Base-by-base conservation (phyloP, 2,329 filamentous ascomycete genomes). In the Fonsecaea monophora region DNA sequence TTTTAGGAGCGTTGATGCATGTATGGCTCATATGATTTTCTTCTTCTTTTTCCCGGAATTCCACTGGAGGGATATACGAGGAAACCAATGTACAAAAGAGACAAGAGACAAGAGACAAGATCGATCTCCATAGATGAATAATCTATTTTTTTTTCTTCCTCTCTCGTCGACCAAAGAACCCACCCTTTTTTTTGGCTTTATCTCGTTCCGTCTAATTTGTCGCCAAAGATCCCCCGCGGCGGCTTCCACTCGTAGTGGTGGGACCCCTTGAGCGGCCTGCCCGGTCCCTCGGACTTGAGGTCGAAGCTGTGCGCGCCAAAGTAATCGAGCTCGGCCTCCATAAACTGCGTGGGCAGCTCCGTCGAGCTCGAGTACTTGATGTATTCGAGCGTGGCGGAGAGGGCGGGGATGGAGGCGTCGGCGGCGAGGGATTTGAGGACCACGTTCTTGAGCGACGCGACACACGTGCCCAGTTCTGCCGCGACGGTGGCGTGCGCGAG, bases 261-360 rank as follows among this genome's bases (percentile, higher is more conserved):
- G 37, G 62, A 56, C 8, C 70, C 70, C 53, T 68, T 69, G 45
- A 64, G 59, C 34, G 69, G 63, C 53, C 71, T 64, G 10, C 69
- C 68, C 3, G 64, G 57, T 5, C 38, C 60, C 30, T 65, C 66
- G 10, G 42, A 50, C 59, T 69, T 72, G 15, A 68, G 56, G 34
- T 72, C 71, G 53, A 64, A 91, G 78, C 85, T 86, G 75, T 91
- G 89, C 42, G 84, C 82, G 0, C 89, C 89, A 74, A 92, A 92
- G 73, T 87, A 90, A 74, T 91, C 89, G 75, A 92, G 78, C 78
- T 92, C 84, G 0, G 89, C 89, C 77, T 91, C 89, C 78, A 89
- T 88, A 73, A 92, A 91, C 64, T 85, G 83, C 3, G 88, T 90
- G 0, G 89, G 89, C 37, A 92, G 75, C 66, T 84, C 83, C 2